phyloP scores from a whole-genome alignment of 1,139 yeast species.

The Protomyces pachydermus region DNA sequence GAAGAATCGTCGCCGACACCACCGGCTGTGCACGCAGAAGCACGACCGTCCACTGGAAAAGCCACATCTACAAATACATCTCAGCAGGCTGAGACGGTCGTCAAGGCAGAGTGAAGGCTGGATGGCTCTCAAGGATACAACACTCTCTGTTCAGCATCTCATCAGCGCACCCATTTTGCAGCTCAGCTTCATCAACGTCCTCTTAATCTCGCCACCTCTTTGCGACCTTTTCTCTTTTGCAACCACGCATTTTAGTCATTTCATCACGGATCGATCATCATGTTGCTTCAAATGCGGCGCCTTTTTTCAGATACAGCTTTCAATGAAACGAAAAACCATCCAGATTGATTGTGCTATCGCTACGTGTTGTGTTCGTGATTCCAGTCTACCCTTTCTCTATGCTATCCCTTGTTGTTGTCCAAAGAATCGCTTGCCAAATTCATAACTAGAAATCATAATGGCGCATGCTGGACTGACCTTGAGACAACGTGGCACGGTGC shows the following conservation, averaged over 20 bases:
- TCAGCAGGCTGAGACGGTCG: background rate
- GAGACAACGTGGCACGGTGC: constrained; percentile 75
- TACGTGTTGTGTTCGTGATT: background rate
- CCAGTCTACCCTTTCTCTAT: background rate
- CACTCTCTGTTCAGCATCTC: too few species aligned
- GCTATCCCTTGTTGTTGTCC: background rate
- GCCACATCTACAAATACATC: background rate
- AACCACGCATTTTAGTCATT: background rate
- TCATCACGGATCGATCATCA: background rate
- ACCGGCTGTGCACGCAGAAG: too few species aligned
- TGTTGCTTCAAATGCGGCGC: background rate
- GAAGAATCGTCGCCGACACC: background rate
- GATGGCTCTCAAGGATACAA: too few species aligned
- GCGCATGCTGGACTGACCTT: constrained; percentile 98
- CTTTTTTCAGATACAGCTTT: background rate
- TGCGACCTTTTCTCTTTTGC: too few species aligned
- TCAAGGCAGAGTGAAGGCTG: background rate
- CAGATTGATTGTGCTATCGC: background rate
- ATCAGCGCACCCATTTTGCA: too few species aligned
- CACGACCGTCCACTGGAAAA: too few species aligned
- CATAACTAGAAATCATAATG: constrained; percentile 94
- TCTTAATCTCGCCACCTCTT: too few species aligned
- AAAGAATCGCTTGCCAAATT: constrained; percentile 56
- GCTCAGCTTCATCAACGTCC: too few species aligned
- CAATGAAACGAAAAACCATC: background rate